Base-by-base conservation (phyloP, 805 yeast species). In the Metschnikowia sp. region DNA sequence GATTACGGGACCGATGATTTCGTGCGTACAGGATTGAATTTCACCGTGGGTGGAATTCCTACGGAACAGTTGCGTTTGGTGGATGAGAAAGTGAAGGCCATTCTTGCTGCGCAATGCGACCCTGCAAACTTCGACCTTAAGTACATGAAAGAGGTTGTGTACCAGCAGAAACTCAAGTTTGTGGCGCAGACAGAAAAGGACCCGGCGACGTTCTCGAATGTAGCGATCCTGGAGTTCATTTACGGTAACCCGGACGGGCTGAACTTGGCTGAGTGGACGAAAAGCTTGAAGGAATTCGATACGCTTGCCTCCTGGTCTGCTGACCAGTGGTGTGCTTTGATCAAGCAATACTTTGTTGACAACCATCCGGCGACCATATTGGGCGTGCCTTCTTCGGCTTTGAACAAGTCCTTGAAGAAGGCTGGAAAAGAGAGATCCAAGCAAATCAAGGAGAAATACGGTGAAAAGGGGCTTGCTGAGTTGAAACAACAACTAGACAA, bases 1-100 rank as follows among this genome's bases (percentile, higher is more conserved):
- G 82, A 77, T 29, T 83, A 75, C 54, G 80, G 82, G 59, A 84
- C 92, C 1, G 95, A 88, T 53, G 92, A 88, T 60, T 91, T 77
- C 60, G 64, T 79, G 44, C 74, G 78, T 50, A 77, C 86, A 0
- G 81, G 80, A n/a, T 66, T 86, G 18, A 77, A 78, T 52, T 62
- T 84, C 38, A 70, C 74, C 19, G 64, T 88, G 12, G 75, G 76
- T 40, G 92, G 95, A 48, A 94, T 92, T 8, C 96, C 97, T 2
- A 75, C 86, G 0, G 84, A 76, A 10, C 73, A 70, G 46, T 66
- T 89, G 8, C 64, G 70, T 11, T 76, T 71, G n/a, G 77, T 86
- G 3, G 84, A 81, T 40, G 58, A 59, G 2, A 75, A 73, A 49
- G 68, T 85, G 10, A 64, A 82, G 32, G 63, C 73, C 2, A 65